These are phyloP conservation scores for Cladophialophora immunda DNA, from an alignment of 2,329 filamentous ascomycete species.

Conservation along the genomic window DNA sequence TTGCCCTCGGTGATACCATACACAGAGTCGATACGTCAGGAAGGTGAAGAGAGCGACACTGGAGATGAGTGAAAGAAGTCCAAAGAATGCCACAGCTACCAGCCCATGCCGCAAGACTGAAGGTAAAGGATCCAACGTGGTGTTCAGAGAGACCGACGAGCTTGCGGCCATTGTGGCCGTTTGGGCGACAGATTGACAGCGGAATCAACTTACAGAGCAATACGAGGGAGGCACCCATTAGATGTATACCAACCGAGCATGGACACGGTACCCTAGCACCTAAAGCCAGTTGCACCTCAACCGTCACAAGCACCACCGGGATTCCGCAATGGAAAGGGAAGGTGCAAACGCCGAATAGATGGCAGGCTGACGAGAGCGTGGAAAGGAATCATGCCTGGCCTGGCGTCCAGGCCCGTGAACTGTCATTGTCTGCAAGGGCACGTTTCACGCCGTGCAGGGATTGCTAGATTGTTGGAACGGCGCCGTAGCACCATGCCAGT, in stretches of 20 bases:
- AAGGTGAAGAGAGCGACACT: slow-evolving; percentile 55
- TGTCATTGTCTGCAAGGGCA: slow-evolving; percentile 7
- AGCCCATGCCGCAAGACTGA: slow-evolving; percentile 51
- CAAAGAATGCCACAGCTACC: slow-evolving; percentile 57
- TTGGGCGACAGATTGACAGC: slow-evolving; percentile 19
- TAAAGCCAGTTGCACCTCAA: not conserved
- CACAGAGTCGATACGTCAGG: slow-evolving; percentile 61
- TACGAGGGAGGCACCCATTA: slow-evolving; percentile 15
- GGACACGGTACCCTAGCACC: not conserved
- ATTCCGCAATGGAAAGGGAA: not conserved
- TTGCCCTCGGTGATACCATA: slow-evolving; percentile 58
- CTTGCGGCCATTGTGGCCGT: slow-evolving; percentile 22
- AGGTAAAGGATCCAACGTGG: slow-evolving; percentile 47
- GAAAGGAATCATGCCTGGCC: slow-evolving; percentile 4
- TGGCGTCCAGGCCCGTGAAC: not conserved
- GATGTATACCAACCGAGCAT: slow-evolving; percentile 7
- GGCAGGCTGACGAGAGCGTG: not conserved
- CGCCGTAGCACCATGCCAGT: not conserved
- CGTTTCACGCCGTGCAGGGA: slow-evolving; percentile 20
- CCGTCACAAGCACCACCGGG: not conserved
- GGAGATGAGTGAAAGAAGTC: slow-evolving; percentile 57
- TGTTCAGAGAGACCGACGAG: slow-evolving; percentile 9
- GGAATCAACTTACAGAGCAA: slow-evolving; percentile 3
- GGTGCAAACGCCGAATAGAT: not conserved
- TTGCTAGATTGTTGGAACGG: not conserved